phyloP scores from a whole-genome alignment of 2,329 filamentous ascomycete species.

The Albophoma yamanashiensis region DNA sequence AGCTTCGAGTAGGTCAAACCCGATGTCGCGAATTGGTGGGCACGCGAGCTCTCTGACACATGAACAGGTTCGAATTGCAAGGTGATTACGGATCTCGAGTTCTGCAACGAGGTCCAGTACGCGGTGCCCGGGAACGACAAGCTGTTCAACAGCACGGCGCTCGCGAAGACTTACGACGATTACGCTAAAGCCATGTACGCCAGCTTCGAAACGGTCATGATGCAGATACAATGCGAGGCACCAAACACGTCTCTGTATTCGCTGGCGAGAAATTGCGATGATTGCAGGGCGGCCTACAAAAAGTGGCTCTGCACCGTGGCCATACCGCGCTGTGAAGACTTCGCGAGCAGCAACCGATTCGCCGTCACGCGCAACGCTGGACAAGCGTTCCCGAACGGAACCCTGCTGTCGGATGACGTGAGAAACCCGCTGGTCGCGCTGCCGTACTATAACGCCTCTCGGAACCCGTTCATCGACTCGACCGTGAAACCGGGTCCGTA shows the following conservation, averaged over 20 bases:
- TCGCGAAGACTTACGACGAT: constrained; percentile 68
- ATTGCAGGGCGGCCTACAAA: constrained; percentile 78
- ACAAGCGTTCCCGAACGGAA: constrained; percentile 61
- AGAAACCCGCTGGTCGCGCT: constrained; percentile 9
- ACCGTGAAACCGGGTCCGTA: constrained; percentile 75
- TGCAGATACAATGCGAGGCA: constrained; percentile 79
- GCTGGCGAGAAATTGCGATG: constrained; percentile 61
- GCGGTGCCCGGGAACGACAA: constrained; percentile 74
- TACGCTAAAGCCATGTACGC: constrained; percentile 58
- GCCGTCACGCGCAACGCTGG: constrained; percentile 55
- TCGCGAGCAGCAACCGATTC: constrained; percentile 38
- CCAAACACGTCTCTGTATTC: constrained; percentile 67
- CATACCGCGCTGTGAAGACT: constrained; percentile 88
- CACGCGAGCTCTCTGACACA: constrained; percentile 1
- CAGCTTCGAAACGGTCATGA: constrained; percentile 72
- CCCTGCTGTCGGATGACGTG: constrained; percentile 30
- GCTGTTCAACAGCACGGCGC: constrained; percentile 46
- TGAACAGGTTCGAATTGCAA: constrained; percentile 65
- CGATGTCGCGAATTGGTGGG: not conserved
- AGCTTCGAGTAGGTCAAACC: constrained; percentile 52
- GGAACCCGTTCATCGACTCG: constrained; percentile 64
- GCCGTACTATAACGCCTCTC: constrained; percentile 34
- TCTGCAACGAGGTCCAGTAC: constrained; percentile 83
- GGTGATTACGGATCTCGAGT: constrained; percentile 75
- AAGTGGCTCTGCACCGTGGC: constrained; percentile 89